A percentile compares a stretch with the other conserved stretches of the same genome.
phyloP scores from a whole-genome alignment of 345 rosid genomes.

The Pistacia atlantica region DNA sequence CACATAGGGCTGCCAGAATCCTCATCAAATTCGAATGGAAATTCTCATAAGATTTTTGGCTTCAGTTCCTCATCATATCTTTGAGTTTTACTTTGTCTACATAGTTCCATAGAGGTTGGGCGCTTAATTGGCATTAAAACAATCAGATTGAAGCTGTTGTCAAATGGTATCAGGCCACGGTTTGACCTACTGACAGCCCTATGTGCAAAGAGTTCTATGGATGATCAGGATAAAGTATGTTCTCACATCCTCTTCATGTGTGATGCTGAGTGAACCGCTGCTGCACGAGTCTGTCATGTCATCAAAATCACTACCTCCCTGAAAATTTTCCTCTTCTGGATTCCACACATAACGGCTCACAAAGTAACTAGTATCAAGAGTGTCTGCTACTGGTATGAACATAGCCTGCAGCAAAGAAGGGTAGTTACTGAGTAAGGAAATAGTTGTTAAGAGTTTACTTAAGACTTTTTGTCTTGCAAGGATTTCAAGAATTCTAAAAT shows the following conservation, averaged over 20 bases:
- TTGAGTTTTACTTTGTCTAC: constrained; percentile 6
- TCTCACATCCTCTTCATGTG: constrained; percentile 80
- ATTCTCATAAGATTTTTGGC: neutral
- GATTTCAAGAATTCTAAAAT: too few relatives aligned
- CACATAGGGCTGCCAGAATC: neutral
- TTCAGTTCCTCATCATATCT: neutral
- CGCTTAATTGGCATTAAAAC: neutral
- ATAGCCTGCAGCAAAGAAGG: constrained; percentile 60
- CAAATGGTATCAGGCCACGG: neutral
- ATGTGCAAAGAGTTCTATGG: neutral
- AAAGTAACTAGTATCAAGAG: constrained; percentile 88
- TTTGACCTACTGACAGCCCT: neutral
- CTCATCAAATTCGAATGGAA: neutral
- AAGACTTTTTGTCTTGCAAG: constrained; percentile 91
- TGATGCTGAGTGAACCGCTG: constrained; percentile 66
- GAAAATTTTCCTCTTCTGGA: constrained; percentile 76
- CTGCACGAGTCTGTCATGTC: constrained; percentile 79
- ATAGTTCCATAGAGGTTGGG: neutral
- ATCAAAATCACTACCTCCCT: constrained; percentile 85
- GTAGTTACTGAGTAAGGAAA: constrained; percentile 16
- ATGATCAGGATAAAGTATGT: neutral
- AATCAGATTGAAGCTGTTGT: neutral
- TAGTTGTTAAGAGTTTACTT: neutral
- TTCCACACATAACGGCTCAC: constrained; percentile 94
- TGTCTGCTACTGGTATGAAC: constrained; percentile 89